Base-by-base conservation (phyloP, 495 filamentous ascomycete genomes). In the Venustampulla echinocandica region DNA sequence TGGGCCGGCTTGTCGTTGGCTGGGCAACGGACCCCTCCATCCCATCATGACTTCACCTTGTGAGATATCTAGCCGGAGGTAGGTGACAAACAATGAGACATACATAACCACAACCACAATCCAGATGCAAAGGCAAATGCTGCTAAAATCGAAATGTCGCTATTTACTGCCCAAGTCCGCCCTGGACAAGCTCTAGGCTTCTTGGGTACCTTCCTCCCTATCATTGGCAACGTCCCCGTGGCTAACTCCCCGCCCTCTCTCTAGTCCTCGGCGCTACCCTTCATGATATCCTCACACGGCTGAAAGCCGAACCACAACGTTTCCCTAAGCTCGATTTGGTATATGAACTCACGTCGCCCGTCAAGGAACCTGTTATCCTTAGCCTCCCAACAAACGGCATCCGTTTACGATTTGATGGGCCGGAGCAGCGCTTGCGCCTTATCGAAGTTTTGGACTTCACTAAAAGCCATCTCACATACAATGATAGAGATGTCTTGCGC, bases 391-490 rank as follows among this genome's bases (percentile, higher is more conserved):
- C 74, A 4, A 96, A 96, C 64, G 92, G 92, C 15, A 55, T 98
- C 20, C 85, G 90, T 10, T 66, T 97, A 39, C 86, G 84, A 20
- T 98, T 98, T 56, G 92, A 98, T 59, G 92, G 90, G 0, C 81
- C 87, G 2, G 88, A 95, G 56, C 92, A 98, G 65, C 76, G 90
- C 33, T 69, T 98, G 13, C 83, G 92, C 1, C 63, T 98, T 40
- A 86, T 98, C 57, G 92, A 98, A 62, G 74, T 96, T 15, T 64
- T 86, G 17, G 88, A 97, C 59, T 97, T 98, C 52, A 78, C 82
- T n/a, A 90, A 88, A 60, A 84, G 77, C 27, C 75, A 77, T 24
- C 75, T 96, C 33, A 76, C 79, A 23, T 87, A 96, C 64, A 90
- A 95, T 61, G 80, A 83, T 46, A 82, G 83, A 25, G 90, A 95